Evolutionary conservation across 2,329 filamentous ascomycete species (phyloP).

Genomic region (Fusarium sp.): DNA sequence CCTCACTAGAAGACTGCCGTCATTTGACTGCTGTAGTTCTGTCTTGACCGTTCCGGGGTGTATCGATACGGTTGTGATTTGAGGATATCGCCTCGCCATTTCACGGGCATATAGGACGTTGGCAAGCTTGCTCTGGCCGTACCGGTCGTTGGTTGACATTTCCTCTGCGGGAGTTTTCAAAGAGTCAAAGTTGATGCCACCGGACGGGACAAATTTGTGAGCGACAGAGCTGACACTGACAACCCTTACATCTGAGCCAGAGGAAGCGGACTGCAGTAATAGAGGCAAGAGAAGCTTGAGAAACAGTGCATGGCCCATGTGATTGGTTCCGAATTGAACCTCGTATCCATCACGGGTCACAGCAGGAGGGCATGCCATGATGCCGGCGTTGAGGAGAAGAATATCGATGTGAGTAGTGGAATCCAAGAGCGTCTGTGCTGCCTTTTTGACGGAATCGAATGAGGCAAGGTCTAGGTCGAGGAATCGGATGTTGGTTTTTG

Average conservation of each 20-base stretch:
- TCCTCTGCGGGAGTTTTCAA: neutral
- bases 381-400: neutral
- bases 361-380: neutral
- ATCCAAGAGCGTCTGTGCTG: neutral
- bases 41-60: too few relatives aligned
- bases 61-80: too few relatives aligned
- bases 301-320: neutral
- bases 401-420: neutral
- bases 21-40: too few relatives aligned
- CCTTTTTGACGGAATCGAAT: neutral
- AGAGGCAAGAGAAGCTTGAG: neutral
- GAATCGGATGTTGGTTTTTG: too few relatives aligned
- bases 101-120: too few relatives aligned
- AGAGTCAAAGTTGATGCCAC: neutral
- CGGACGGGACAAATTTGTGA: neutral
- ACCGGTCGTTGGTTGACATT: neutral
- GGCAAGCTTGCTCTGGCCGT: neutral
- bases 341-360: neutral
- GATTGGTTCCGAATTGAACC: neutral
- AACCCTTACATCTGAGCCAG: neutral
- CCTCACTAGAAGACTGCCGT: too few relatives aligned
- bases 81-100: too few relatives aligned
- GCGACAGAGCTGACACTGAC: neutral
- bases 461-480: too few relatives aligned
- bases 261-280: neutral